Conservation (phyloP, 1,284 basidiomycete species). For the Stygiomarasmius scandens region DNA sequence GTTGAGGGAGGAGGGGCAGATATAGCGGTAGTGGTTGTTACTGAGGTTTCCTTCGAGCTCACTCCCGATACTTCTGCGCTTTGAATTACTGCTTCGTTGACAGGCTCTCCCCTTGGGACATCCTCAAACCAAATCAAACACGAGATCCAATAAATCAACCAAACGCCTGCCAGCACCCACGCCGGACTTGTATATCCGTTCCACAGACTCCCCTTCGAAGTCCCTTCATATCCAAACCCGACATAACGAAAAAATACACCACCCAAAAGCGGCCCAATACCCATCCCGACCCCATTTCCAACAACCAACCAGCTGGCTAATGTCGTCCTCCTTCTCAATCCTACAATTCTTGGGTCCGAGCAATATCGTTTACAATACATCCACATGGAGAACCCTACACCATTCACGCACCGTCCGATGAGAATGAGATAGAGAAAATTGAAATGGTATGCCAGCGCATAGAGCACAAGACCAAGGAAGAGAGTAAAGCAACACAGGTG, state of each 20-base stretch:
- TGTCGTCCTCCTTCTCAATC: constrained; percentile 59
- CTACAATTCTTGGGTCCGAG: constrained; percentile 67
- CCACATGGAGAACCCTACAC: constrained; percentile 47
- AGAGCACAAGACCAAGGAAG: constrained; percentile 42
- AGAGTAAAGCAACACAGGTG: constrained; percentile 40
- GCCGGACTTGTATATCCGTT: constrained; percentile 69
- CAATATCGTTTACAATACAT: constrained; percentile 64
- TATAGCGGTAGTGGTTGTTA: neutral
- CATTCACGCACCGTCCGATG: constrained; percentile 51
- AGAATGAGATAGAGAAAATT: constrained; percentile 50
- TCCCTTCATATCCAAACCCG: constrained; percentile 45
- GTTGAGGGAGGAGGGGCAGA: neutral
- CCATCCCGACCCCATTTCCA: constrained; percentile 66
- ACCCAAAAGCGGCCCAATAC: constrained; percentile 66
- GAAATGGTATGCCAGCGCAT: constrained; percentile 43
- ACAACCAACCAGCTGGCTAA: constrained; percentile 67
- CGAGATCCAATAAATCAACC: constrained; percentile 54
- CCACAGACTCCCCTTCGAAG: constrained; percentile 37
- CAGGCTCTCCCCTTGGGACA: constrained; percentile 30
- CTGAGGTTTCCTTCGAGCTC: constrained; percentile 2
- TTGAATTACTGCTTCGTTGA: constrained; percentile 12
- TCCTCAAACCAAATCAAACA: constrained; percentile 54
- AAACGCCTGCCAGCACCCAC: constrained; percentile 64
- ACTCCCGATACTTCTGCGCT: neutral
- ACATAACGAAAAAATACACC: constrained; percentile 59